Base-by-base conservation (phyloP, 1,139 yeast genomes). In the Pichia sp. region DNA sequence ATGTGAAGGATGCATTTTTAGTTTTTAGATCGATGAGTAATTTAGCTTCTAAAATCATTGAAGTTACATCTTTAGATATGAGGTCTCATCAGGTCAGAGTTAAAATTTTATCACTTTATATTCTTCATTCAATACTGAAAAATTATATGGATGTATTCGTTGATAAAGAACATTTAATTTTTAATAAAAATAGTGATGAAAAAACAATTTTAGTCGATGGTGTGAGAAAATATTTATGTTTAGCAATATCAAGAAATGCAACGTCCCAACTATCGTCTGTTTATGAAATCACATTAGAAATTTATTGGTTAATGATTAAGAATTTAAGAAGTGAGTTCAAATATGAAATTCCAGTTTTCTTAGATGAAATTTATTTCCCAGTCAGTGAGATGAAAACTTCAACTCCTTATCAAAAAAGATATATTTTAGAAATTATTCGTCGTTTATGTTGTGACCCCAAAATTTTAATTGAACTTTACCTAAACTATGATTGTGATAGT, bases 11-110 rank as follows among this genome's bases (percentile, higher is more conserved):
- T 61, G 97, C 97, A 0, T 92, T 90, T 59, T 72, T 92, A 53
- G 78, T 94, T 6, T 89, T 92, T 63, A 76, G 99, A 60, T 90
- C 97, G 1, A 85, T 94, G 90, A 87, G 97, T 62, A 87, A 87
- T 60, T 73, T 94, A 24, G 86, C 97, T 2, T 87, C 87, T 41
- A 92, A 92, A 61, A 75, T 82, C 29, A 65, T 81, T 48, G 97
- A 87, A 48, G 73, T 81, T 28, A 89, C 84, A 39, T 68, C 74
- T 11, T 66, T 84, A 43, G 97, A 92, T 62, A 81, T 87, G 84
- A 78, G 87, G 60, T 84, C 96, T 2, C 97, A 89, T 59, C 83
- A 92, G 2, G 90, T 92, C 52, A 78, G 98, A 56, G 87, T 97
- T 1, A 94, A 94, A 62, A 69, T 94, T 50, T 71, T 94, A 35